A percentile compares a stretch with the other conserved stretches of the same genome.
Conservation (phyloP, 306 rosid species). For the Lithocarpus polystachyus region DNA sequence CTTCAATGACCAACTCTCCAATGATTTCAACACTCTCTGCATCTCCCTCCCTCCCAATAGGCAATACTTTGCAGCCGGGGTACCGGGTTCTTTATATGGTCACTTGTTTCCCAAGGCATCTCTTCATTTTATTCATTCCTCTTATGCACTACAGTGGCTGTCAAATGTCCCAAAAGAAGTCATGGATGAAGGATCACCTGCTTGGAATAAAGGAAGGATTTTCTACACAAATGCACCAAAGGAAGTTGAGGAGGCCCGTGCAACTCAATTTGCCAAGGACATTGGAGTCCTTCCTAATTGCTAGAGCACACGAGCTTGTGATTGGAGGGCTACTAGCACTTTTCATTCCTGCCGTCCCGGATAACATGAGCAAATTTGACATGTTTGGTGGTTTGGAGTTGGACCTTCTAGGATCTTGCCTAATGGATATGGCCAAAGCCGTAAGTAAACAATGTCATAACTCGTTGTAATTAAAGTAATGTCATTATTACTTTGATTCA, state of each 20-base stretch:
- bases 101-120: conserved; percentile 14
- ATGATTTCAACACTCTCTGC: conserved; percentile 43
- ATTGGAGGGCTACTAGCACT: no score
- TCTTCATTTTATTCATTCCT: conserved; percentile 25
- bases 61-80: conserved; percentile 13
- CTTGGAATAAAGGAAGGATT: conserved; percentile 21
- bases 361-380: neutral
- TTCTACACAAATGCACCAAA: no score
- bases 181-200: conserved; percentile 10
- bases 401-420: neutral
- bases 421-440: no score
- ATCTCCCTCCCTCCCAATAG: conserved; percentile 15
- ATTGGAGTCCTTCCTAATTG: no score
- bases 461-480: no score
- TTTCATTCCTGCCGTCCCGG: neutral
- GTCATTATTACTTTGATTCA: no score
- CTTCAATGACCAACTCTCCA: conserved; percentile 26
- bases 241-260: no score
- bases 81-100: no score
- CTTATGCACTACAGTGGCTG: conserved; percentile 19
- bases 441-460: neutral
- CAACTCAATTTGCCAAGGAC: no score
- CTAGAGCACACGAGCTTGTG: neutral
- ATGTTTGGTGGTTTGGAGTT: neutral
- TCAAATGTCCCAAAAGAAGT: conserved; percentile 26